Conservation (phyloP, 1,284 basidiomycete species). For the Sporisorium scitamineum region DNA sequence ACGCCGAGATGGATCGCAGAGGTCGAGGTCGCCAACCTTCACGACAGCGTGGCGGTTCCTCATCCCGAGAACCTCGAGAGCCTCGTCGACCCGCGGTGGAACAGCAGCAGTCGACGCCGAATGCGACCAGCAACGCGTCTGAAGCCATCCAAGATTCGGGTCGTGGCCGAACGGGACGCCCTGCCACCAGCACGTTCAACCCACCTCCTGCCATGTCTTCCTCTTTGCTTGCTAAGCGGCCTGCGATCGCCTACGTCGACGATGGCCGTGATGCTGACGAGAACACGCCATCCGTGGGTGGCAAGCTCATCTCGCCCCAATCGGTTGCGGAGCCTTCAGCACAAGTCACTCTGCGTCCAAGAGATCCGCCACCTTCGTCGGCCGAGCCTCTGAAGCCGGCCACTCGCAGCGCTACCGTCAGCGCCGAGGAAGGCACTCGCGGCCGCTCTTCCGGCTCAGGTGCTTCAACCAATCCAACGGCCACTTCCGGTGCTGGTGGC, state of each 20-base stretch:
- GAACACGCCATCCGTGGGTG: conserved; percentile 48
- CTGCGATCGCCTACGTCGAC: conserved; percentile 43
- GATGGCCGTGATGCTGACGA: conserved; percentile 43
- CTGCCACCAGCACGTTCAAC: conserved; percentile 20
- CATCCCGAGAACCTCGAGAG: conserved; percentile 30
- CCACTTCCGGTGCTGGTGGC: not conserved
- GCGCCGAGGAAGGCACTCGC: conserved; percentile 10
- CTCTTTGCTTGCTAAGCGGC: conserved; percentile 36
- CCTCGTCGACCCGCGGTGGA: conserved; percentile 7
- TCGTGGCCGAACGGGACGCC: conserved; percentile 25
- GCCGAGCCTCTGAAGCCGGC: conserved; percentile 56
- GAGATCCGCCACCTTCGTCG: conserved; percentile 45
- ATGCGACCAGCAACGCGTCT: not conserved
- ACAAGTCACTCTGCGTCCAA: conserved; percentile 50
- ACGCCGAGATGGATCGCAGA: conserved; percentile 39
- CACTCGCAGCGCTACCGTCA: conserved; percentile 17
- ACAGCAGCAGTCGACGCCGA: conserved; percentile 11
- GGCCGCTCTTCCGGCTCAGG: conserved; percentile 8
- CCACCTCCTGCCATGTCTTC: conserved; percentile 39
- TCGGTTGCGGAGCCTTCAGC: conserved; percentile 52
- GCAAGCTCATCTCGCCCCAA: conserved; percentile 42
- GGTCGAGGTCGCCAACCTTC: conserved; percentile 40
- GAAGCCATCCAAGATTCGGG: conserved; percentile 20
- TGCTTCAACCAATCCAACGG: conserved; percentile 3
- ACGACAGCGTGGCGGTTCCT: conserved; percentile 22